phyloP scores from a whole-genome alignment of 23 red algal genomes.

The Gracilariopsis chorda region DNA sequence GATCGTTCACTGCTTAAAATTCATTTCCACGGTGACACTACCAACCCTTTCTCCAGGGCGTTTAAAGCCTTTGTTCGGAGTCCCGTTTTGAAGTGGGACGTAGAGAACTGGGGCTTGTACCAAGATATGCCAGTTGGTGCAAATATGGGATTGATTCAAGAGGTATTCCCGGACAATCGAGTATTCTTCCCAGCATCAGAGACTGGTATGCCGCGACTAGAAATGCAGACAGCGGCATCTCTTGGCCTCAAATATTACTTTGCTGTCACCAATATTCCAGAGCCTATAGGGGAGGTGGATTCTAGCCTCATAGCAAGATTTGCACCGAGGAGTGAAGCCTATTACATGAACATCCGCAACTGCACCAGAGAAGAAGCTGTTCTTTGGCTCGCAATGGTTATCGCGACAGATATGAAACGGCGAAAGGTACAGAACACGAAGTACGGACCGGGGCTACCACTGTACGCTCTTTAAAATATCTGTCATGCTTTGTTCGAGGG shows the following conservation, averaged over 20 bases:
- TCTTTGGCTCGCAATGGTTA: conserved; percentile 7
- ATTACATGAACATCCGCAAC: neutral
- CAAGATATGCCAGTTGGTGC: conserved; percentile 3
- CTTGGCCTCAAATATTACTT: conserved; percentile 38
- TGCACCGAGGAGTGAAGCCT: conserved; percentile 34
- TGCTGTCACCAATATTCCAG: neutral
- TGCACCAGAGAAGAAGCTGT: conserved; percentile 19
- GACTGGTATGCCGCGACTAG: neutral
- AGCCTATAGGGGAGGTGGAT: conserved; percentile 23
- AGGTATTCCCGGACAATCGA: conserved; percentile 48
- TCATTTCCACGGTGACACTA: conserved; percentile 36
- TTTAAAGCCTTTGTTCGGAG: conserved; percentile 20
- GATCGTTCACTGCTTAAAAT: conserved; percentile 17
- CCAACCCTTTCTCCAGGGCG: neutral
- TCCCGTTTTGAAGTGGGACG: conserved; percentile 42
- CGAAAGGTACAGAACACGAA: conserved; percentile 6
- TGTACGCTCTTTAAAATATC: neutral
- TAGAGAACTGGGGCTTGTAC: conserved; percentile 29
- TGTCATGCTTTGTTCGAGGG: no score
- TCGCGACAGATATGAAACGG: conserved; percentile 27
- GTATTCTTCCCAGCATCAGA: neutral
- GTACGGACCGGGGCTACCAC: neutral
- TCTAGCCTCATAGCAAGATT: neutral
- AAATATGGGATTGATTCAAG: conserved; percentile 26
- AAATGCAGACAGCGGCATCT: conserved; percentile 24